Evolutionary conservation across 1,284 basidiomycete species (phyloP), one percentile per base, ranked within the genome.

Genomic region (Lignosus rhinocerotis): DNA sequence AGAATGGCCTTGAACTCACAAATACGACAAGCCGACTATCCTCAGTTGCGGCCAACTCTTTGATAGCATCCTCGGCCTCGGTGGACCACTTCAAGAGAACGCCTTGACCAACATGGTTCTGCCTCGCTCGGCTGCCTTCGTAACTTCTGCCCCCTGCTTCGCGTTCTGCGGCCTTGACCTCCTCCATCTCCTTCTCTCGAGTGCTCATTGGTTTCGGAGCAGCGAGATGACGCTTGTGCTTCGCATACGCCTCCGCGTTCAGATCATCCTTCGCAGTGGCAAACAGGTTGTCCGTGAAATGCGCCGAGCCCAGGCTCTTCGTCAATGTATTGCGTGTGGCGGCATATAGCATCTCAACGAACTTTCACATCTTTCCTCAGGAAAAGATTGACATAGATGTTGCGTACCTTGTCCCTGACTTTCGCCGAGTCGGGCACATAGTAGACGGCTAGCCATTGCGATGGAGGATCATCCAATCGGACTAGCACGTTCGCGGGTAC

Each of bases 291-390:
- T 93, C 89, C 12, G 85, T 83, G 73, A 95, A 93, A 56, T 86
- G 76, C 46, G 84, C 78, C 4, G 92, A 89, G 45, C 93, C 93
- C 1, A 96, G 80, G 5, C 84, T 78, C 72, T 87, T 93, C 47
- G 88, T 80, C 19, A 96, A 79, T 7, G 88, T 83, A 30, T 81
- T 79, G 51, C 93, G 85, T 0, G 89, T 88, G 1, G 93, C 90
- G n/a, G 94, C 94, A 72, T 96, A 95, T 31, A 96, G 78, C 94
- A 96, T 96, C 90, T 96, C 17, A 3, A 38, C 14, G 16, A 8
- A 7, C 3, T 36, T 52, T 48, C 11, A 41, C 12, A 12, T 21
- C n/a, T 6, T 25, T 30, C n/a, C 38, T 6, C 9, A 30, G 43
- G 30, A 44, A 6, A 16, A 25, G n/a, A 25, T 12, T 16, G 19